Conservation (phyloP, 2,329 filamentous ascomycete species). For the Pseudogymnoascus sp. region DNA sequence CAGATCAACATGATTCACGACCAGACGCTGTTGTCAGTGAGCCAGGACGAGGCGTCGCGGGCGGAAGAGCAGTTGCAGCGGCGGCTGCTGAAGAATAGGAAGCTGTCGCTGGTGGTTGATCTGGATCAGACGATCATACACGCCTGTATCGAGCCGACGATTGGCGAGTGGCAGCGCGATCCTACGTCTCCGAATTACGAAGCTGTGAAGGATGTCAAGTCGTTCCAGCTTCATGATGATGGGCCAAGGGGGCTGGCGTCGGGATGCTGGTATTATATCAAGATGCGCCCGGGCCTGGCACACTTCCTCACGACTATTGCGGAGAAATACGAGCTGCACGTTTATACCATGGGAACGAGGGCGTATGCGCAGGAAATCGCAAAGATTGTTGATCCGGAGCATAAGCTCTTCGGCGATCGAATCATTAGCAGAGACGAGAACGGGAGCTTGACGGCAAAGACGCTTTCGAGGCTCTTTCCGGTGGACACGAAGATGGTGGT, state of each 20-base stretch:
- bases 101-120: constrained; percentile 91
- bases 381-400: constrained; percentile 82
- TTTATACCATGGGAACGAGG: constrained; percentile 98
- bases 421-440: constrained; percentile 97
- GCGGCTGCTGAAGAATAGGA: constrained; percentile 68
- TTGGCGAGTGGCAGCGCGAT: constrained; percentile 91
- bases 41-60: constrained; percentile 66
- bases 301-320: constrained; percentile 73
- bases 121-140: constrained; percentile 98
- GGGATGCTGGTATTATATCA: constrained; percentile 96
- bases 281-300: constrained; percentile 78
- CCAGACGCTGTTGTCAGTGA: constrained; percentile 79
- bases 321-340: constrained; percentile 84
- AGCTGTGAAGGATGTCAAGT: constrained; percentile 78
- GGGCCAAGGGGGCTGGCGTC: constrained; percentile 58
- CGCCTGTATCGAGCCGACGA: constrained; percentile 90
- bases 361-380: constrained; percentile 93
- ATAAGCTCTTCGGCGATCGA: constrained; percentile 83
- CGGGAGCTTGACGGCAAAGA: constrained; percentile 85
- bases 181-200: constrained; percentile 82
- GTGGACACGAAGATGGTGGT: constrained; percentile 99
- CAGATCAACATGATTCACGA: constrained; percentile 94
- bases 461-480: constrained; percentile 81
- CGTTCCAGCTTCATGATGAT: constrained; percentile 85
- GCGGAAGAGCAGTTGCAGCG: constrained; percentile 82